Evolutionary conservation across 2,329 filamentous ascomycete genomes (phyloP).

Genomic region (Diaporthe longicolla): DNA sequence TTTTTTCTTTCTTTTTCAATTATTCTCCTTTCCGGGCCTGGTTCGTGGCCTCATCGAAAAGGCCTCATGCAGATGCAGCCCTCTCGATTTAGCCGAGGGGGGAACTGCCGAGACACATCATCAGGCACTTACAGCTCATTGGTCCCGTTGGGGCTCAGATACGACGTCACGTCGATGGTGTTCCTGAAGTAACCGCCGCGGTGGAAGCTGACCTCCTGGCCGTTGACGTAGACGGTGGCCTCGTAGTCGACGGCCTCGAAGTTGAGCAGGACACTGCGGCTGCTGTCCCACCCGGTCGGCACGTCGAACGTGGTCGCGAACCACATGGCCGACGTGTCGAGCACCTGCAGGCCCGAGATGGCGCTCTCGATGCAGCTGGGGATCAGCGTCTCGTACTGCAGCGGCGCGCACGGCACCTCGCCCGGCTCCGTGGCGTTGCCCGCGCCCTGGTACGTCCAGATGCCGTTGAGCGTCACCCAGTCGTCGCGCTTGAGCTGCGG

Average conservation of each 20-base stretch:
- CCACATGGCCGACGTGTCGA: constrained; percentile 61
- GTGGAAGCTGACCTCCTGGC: constrained; percentile 64
- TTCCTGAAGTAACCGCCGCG: constrained; percentile 75
- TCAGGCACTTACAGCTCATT: constrained; percentile 66
- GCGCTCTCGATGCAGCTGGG: constrained; percentile 61
- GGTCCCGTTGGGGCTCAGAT: constrained; percentile 55
- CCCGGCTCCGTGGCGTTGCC: constrained; percentile 43
- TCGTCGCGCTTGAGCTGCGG: constrained; percentile 67
- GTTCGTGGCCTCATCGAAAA: not conserved
- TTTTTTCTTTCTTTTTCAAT: not conserved
- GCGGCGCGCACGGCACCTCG: constrained; percentile 47
- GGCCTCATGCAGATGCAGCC: not conserved
- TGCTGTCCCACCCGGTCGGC: constrained; percentile 59
- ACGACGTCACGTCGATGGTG: constrained; percentile 69
- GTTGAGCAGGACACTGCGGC: constrained; percentile 63
- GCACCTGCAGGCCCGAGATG: constrained; percentile 63
- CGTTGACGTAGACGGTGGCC: constrained; percentile 71
- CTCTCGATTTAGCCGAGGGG: not conserved
- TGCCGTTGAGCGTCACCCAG: constrained; percentile 71
- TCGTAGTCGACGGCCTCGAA: constrained; percentile 73
- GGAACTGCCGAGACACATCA: not conserved
- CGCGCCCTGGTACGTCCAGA: constrained; percentile 67
- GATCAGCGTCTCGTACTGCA: constrained; percentile 57
- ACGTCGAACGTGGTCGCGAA: constrained; percentile 66
- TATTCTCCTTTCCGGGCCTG: too few relatives aligned